phyloP scores from a whole-genome alignment of 345 rosid genomes.

The Rubroshorea leprosula region DNA sequence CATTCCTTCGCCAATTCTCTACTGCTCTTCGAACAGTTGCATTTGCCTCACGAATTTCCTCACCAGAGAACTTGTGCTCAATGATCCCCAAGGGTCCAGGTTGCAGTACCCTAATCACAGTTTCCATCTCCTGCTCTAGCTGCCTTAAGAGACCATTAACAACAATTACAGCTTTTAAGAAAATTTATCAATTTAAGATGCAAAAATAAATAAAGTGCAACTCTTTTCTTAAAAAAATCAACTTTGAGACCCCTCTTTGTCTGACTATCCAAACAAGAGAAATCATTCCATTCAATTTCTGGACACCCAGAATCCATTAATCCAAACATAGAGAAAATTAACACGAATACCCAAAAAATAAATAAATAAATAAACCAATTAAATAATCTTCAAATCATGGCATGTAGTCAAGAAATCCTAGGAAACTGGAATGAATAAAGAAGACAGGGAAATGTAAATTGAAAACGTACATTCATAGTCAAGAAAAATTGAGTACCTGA shows the following conservation, averaged over 20 bases:
- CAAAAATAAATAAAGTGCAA: background rate
- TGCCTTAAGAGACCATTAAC: conserved; percentile 34
- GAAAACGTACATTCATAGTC: background rate
- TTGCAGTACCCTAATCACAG: conserved; percentile 71
- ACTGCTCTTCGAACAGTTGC: conserved; percentile 60
- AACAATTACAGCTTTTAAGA: background rate
- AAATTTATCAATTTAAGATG: background rate
- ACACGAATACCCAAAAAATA: too few species aligned
- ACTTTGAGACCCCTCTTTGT: too few species aligned
- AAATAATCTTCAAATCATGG: too few species aligned
- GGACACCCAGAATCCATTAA: too few species aligned
- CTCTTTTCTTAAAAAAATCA: too few species aligned
- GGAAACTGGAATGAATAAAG: background rate
- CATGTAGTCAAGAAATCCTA: conserved; percentile 11
- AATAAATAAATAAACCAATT: too few species aligned
- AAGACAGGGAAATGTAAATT: background rate
- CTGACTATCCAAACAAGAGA: too few species aligned
- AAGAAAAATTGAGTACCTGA: conserved; percentile 42
- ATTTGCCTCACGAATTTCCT: conserved; percentile 57
- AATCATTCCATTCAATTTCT: too few species aligned
- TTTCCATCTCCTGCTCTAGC: conserved; percentile 78
- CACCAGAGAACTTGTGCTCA: conserved; percentile 75
- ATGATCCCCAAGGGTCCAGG: conserved; percentile 85
- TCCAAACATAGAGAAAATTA: too few species aligned
- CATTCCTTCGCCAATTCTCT: conserved; percentile 59